phyloP scores from a whole-genome alignment of 2,329 filamentous ascomycete genomes.

The Cladosporium sp. region DNA sequence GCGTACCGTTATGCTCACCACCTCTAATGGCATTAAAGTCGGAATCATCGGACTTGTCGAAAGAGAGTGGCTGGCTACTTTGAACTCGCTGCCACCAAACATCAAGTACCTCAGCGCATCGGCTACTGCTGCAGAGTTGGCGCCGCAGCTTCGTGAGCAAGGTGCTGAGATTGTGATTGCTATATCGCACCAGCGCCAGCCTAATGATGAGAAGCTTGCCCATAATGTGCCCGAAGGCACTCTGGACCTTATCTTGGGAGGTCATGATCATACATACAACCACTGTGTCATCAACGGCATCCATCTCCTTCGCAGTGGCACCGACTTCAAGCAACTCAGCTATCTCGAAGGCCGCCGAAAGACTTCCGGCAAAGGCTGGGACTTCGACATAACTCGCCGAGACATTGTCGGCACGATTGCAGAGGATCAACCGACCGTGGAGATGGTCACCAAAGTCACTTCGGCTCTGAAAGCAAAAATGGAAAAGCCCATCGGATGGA shows the following conservation, averaged over 20 bases:
- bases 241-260: conserved; percentile 81
- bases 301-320: conserved; percentile 81
- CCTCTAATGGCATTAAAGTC: conserved; percentile 79
- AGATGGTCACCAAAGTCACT: conserved; percentile 65
- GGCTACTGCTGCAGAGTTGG: conserved; percentile 69
- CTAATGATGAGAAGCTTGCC: conserved; percentile 84
- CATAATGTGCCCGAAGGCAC: conserved; percentile 61
- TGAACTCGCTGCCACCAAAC: conserved; percentile 78
- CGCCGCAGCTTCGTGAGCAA: conserved; percentile 66
- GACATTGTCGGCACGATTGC: conserved; percentile 68
- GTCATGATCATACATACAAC: conserved; percentile 85
- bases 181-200: conserved; percentile 80
- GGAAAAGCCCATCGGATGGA: conserved; percentile 79
- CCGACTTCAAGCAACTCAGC: conserved; percentile 87
- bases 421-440: conserved; percentile 57
- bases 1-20: conserved; percentile 70
- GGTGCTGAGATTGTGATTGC: conserved; percentile 81
- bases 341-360: conserved; percentile 74
- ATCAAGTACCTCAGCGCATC: conserved; percentile 77
- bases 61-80: conserved; percentile 82
- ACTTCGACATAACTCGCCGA: conserved; percentile 71
- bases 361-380: conserved; percentile 56
- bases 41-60: conserved; percentile 83
- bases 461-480: conserved; percentile 70
- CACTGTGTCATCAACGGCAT: conserved; percentile 73